Evolutionary conservation across 805 yeast species (phyloP).

Genomic region (Diddensiella santjacobensis): DNA sequence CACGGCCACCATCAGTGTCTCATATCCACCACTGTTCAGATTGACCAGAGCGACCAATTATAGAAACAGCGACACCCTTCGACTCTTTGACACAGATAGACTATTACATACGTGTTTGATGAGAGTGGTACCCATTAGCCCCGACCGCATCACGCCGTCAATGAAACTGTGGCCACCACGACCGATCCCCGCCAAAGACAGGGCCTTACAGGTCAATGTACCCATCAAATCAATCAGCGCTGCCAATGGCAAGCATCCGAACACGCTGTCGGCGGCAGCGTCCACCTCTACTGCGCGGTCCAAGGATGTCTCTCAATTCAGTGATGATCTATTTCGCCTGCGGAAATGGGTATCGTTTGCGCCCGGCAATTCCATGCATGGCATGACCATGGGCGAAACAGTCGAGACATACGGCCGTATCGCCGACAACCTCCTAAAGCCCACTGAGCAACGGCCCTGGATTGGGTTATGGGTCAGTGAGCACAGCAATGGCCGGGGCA

Average conservation of each 20-base stretch:
- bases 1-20: not conserved
- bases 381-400: conserved; percentile 19
- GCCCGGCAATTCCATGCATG: not conserved
- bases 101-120: conserved; percentile 10
- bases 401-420: conserved; percentile 27
- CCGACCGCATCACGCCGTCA: conserved; percentile 23
- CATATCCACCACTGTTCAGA: not conserved
- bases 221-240: not conserved
- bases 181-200: conserved; percentile 22
- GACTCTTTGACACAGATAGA: not conserved
- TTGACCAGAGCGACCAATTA: not conserved
- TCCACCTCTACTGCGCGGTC: not conserved
- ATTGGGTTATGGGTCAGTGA: conserved; percentile 31
- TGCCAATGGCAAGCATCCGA: not conserved
- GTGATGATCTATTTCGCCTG: conserved; percentile 22
- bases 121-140: conserved; percentile 20
- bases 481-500: conserved; percentile 5
- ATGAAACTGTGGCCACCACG: conserved; percentile 24
- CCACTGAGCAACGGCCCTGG: conserved; percentile 16
- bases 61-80: conserved; percentile 1
- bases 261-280: too few relatives aligned
- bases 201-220: conserved; percentile 24
- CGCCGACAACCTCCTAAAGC: conserved; percentile 8
- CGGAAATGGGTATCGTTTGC: conserved; percentile 16
- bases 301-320: conserved; percentile 1